Percentiles rank a stretch among this genome's conserved stretches.
Evolutionary conservation across 257 asterid species (phyloP).

Genomic region (Scutellaria minor): DNA sequence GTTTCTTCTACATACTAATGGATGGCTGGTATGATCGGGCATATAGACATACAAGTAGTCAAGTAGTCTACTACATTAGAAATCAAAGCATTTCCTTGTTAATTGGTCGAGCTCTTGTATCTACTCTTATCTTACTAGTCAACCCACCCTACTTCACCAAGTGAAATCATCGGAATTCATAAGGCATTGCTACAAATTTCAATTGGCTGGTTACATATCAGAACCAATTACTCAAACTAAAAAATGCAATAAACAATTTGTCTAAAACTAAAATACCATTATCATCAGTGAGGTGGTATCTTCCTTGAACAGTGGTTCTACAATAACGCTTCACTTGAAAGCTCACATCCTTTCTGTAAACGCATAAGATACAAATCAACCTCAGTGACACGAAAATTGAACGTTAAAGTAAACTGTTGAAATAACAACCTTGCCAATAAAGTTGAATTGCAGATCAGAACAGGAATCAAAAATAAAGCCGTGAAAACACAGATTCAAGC

Average conservation of each 20-base stretch:
- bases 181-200: background rate
- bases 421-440: background rate
- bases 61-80: background rate
- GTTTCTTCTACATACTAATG: background rate
- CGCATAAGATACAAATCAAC: slow-evolving; percentile 23
- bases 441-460: slow-evolving; percentile 19
- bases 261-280: slow-evolving; percentile 50
- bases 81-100: background rate
- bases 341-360: slow-evolving; percentile 71
- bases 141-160: background rate
- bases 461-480: background rate
- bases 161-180: background rate
- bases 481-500: slow-evolving; percentile 2
- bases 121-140: background rate
- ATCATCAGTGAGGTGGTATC: slow-evolving; percentile 80
- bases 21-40: background rate
- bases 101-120: background rate
- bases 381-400: slow-evolving; percentile 10
- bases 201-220: slow-evolving; percentile 3
- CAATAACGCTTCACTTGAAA: slow-evolving; percentile 52
- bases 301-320: slow-evolving; percentile 87
- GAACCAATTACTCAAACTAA: slow-evolving; percentile 1
- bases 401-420: background rate
- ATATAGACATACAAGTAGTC: background rate
- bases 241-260: slow-evolving; percentile 4